Percentiles rank a stretch among this genome's conserved stretches.
Evolutionary conservation across 148 eudicot species (phyloP).

Genomic region (Dianthus caryophyllus): DNA sequence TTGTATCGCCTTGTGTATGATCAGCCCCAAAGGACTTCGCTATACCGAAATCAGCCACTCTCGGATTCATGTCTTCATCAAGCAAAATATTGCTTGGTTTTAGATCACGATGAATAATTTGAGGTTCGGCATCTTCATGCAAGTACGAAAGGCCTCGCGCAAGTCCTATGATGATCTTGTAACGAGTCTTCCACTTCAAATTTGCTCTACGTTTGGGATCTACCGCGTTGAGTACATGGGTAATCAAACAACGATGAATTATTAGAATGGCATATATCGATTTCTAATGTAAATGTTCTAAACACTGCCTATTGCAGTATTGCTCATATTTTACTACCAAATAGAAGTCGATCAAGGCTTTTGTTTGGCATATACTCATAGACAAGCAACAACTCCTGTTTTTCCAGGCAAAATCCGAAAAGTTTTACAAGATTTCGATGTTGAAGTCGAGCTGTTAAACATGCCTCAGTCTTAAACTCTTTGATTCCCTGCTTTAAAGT

Average conservation of each 20-base stretch:
- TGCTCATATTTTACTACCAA: constrained; percentile 6
- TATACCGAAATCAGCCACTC: constrained; percentile 37
- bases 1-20: constrained; percentile 27
- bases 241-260: not conserved
- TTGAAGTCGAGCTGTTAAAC: constrained; percentile 22
- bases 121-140: constrained; percentile 30
- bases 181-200: constrained; percentile 28
- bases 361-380: constrained; percentile 19
- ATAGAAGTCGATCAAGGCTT: constrained; percentile 21
- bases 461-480: constrained; percentile 17
- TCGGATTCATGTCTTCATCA: constrained; percentile 31
- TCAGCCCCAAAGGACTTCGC: constrained; percentile 31
- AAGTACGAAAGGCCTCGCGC: constrained; percentile 30
- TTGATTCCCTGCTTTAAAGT: constrained; percentile 17
- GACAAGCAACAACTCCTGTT: constrained; percentile 19
- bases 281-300: not conserved
- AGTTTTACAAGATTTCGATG: constrained; percentile 25
- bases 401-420: constrained; percentile 19
- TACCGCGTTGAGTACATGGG: not conserved
- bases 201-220: constrained; percentile 9
- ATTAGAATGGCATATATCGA: not conserved
- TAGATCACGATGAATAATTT: constrained; percentile 32
- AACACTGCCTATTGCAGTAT: too few relatives aligned
- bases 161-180: constrained; percentile 31
- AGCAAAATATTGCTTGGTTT: constrained; percentile 36